Evolutionary conservation across 1,139 yeast species (phyloP).

Genomic region (Taphrina pruni): DNA sequence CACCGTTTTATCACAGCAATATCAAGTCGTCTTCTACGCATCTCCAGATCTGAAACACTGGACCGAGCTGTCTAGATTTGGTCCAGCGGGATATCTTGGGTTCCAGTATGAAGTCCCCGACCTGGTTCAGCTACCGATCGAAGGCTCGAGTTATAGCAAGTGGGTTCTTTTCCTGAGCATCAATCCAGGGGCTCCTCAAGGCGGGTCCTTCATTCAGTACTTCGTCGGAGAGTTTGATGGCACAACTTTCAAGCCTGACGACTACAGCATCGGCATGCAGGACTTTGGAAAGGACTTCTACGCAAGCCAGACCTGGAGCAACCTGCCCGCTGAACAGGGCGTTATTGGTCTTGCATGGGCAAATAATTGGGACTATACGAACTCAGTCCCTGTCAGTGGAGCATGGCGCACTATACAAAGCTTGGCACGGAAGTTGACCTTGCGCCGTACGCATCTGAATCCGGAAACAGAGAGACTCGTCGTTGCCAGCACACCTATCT

Average conservation of each 20-base stretch:
- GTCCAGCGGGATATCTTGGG: conserved; percentile 52
- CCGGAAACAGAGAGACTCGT: conserved; percentile 15
- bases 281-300: conserved; percentile 41
- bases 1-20: conserved; percentile 52
- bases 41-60: conserved; percentile 52
- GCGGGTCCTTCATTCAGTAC: conserved; percentile 54
- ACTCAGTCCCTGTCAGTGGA: conserved; percentile 32
- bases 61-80: conserved; percentile 51
- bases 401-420: conserved; percentile 34
- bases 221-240: conserved; percentile 56
- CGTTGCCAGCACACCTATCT: conserved; percentile 17
- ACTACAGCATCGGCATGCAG: conserved; percentile 35
- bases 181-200: conserved; percentile 55
- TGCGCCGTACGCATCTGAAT: conserved; percentile 26
- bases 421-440: conserved; percentile 31
- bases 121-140: conserved; percentile 50
- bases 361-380: conserved; percentile 41
- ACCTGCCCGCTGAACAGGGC: conserved; percentile 35
- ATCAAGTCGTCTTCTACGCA: conserved; percentile 51
- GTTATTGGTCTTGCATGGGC: conserved; percentile 41
- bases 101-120: conserved; percentile 56
- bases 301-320: conserved; percentile 38
- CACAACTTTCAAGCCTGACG: conserved; percentile 50
- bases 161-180: conserved; percentile 54
- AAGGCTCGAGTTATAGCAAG: conserved; percentile 47